Percentiles rank a stretch among this genome's conserved stretches.
Evolutionary conservation across 2,329 filamentous ascomycete genomes (phyloP).

Genomic region (Colletotrichum aenigma): DNA sequence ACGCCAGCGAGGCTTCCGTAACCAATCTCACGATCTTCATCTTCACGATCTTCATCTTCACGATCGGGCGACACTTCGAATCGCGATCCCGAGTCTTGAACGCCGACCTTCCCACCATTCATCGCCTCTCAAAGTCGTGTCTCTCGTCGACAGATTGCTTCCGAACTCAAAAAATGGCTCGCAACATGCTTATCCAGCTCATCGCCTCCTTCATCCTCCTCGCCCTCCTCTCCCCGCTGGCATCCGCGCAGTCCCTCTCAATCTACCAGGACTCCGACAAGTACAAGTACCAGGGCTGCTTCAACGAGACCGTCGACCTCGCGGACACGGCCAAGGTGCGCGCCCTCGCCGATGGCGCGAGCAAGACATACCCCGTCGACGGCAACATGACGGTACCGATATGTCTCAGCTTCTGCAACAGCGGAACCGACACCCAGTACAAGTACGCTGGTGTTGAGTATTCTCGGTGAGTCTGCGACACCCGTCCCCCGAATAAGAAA

Average conservation of each 20-base stretch:
- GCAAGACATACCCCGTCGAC: slow-evolving; percentile 35
- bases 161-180: not conserved
- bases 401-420: slow-evolving; percentile 57
- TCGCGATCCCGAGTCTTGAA: not conserved
- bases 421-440: slow-evolving; percentile 38
- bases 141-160: not conserved
- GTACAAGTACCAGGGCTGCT: slow-evolving; percentile 62
- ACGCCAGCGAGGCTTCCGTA: not conserved
- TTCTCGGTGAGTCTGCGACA: slow-evolving; percentile 38
- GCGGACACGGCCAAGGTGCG: slow-evolving; percentile 41
- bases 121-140: not conserved
- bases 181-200: not conserved
- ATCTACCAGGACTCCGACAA: slow-evolving; percentile 38
- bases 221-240: slow-evolving; percentile 17
- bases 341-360: slow-evolving; percentile 49
- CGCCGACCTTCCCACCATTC: not conserved
- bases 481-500: not conserved
- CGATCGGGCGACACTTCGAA: not conserved
- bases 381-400: slow-evolving; percentile 55
- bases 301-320: slow-evolving; percentile 58
- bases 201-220: slow-evolving; percentile 17
- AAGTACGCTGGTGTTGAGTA: slow-evolving; percentile 61
- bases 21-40: not conserved
- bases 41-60: not conserved
- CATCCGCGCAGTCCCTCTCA: slow-evolving; percentile 22